Base-by-base conservation (phyloP, 2,329 filamentous ascomycete species). In the Xylaria sp. region DNA sequence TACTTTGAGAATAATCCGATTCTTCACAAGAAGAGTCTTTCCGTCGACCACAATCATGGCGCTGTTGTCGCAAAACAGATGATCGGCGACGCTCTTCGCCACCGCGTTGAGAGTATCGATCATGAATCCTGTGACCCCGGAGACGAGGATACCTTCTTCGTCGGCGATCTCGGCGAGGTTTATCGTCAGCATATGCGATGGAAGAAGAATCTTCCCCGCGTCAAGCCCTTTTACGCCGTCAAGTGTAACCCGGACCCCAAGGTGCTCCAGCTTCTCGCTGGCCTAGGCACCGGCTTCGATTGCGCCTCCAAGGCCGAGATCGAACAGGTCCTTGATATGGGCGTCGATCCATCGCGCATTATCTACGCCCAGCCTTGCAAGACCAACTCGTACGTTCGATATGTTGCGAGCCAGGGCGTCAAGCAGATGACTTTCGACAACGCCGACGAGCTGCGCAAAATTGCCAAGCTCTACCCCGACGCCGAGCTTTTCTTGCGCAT, bases 351-450 rank as follows among this genome's bases (percentile, higher is more conserved):
- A 13, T 89, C 90, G 74, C 94, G 95, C 81, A 97, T 99, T 86
- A 98, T 99, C 83, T 99, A 98, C 79, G 96, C 96, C 59, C 96
- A 99, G 84, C 96, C 96, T 65, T 98, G 96, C 92, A 99, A 99
- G 90, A 99, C 96, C 78, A 97, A 96, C 85, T 98, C 95, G 57
- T 98, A 98, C 82, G 88, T 99, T 71, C 94, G 94, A 79, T 97
- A 94, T 78, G 96, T 97, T 73, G 90, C 92, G 78, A 88, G 90
- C 79, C 86, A 91, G 74, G 92, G 92, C 75, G 96, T 99, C 80
- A 95, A 92, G 84, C 93, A 97, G 86, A 98, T 99, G 95, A 99
- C 96, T 2, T 98, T 99, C 79, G 96, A 99, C 88, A 99, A 99
- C 77, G 90, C 92, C 80, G 96, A 99, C 81, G 96, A 99, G 86